A percentile compares a stretch with the other conserved stretches of the same genome.
phyloP scores from a whole-genome alignment of 2,329 filamentous ascomycete genomes.

The Hypoxylon sp. region DNA sequence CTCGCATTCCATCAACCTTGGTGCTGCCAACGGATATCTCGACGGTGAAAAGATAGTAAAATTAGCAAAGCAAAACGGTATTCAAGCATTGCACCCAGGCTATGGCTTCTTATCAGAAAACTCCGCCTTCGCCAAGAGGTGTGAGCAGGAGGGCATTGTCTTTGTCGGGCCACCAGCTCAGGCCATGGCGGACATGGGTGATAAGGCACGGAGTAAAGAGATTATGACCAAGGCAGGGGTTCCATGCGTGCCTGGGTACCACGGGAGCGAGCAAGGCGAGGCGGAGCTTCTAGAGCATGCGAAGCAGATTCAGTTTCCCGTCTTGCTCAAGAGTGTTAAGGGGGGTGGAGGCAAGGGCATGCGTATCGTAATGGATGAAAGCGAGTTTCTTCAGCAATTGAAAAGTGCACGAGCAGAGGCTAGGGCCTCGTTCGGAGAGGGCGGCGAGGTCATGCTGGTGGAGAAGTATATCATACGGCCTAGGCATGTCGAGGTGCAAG shows the following conservation, averaged over 20 bases:
- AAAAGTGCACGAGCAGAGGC: conserved; percentile 79
- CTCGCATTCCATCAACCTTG: conserved; percentile 83
- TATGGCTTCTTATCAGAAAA: conserved; percentile 98
- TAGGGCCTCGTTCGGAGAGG: conserved; percentile 79
- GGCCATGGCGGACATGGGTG: conserved; percentile 78
- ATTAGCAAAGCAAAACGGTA: conserved; percentile 84
- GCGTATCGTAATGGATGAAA: conserved; percentile 73
- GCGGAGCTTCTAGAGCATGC: conserved; percentile 72
- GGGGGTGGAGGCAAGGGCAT: conserved; percentile 88
- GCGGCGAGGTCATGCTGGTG: conserved; percentile 81
- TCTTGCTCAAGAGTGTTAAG: conserved; percentile 81
- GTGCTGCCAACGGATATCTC: conserved; percentile 84
- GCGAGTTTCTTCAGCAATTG: conserved; percentile 76
- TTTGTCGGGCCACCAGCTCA: conserved; percentile 91
- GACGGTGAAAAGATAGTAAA: conserved; percentile 92
- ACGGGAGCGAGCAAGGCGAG: conserved; percentile 82
- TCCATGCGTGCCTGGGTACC: conserved; percentile 95
- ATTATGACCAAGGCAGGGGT: conserved; percentile 97
- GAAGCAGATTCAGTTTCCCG: conserved; percentile 72
- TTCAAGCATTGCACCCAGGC: conserved; percentile 91
- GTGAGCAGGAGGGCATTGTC: conserved; percentile 86
- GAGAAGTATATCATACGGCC: conserved; percentile 83
- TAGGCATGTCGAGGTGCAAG: conserved; percentile 88
- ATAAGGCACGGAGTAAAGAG: conserved; percentile 80
- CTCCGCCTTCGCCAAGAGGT: conserved; percentile 85